Conservation (phyloP, 306 rosid species). For the Lablab purpureus region DNA sequence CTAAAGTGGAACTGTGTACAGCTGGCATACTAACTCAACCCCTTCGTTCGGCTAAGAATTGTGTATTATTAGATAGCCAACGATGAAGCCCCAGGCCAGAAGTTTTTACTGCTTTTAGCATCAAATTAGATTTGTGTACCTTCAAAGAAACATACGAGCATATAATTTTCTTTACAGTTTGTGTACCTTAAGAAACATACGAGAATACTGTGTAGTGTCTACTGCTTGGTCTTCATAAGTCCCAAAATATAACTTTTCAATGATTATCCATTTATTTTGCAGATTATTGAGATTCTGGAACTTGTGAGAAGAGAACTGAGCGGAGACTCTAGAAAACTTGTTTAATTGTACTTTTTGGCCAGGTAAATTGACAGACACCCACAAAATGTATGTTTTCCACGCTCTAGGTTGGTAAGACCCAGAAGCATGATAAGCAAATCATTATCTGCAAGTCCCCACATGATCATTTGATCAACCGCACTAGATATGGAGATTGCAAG, state of each 20-base stretch:
- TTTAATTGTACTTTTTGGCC: constrained; percentile 43
- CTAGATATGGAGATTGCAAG: constrained; percentile 17
- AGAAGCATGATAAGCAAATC: constrained; percentile 26
- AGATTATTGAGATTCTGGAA: constrained; percentile 82
- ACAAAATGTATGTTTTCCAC: constrained; percentile 7
- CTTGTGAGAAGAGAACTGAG: constrained; percentile 78
- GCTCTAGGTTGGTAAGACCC: constrained; percentile 24
- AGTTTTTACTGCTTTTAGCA: constrained; percentile 1
- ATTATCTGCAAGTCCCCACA: background rate
- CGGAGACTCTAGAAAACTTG: constrained; percentile 52
- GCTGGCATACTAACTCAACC: constrained; percentile 16
- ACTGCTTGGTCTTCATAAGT: background rate
- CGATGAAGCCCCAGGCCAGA: background rate
- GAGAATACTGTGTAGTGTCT: constrained; percentile 5
- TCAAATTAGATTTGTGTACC: constrained; percentile 1
- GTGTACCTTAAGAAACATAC: constrained; percentile 17
- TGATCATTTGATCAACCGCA: background rate
- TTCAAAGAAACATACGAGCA: background rate
- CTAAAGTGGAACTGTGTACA: constrained; percentile 6
- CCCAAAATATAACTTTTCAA: constrained; percentile 4
- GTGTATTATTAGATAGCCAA: constrained; percentile 16
- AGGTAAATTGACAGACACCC: constrained; percentile 54
- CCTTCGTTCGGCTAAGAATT: background rate
- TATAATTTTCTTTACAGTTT: constrained; percentile 23
- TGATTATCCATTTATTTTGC: constrained; percentile 44